Percentiles rank a stretch among this genome's conserved stretches.
phyloP scores from a whole-genome alignment of 306 rosid genomes.

The Glycyrrhiza uralensis region DNA sequence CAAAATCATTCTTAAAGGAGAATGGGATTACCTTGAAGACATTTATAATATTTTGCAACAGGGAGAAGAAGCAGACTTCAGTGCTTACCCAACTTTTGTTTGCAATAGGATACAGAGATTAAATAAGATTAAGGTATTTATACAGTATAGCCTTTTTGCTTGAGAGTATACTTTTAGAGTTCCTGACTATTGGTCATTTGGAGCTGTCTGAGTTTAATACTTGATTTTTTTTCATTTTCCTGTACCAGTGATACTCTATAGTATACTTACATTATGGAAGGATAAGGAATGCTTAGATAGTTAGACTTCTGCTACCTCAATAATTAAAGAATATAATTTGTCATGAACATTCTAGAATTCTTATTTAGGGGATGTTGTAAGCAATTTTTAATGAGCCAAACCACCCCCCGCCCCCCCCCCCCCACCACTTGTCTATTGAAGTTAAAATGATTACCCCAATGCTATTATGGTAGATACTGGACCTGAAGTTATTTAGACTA shows the following conservation, averaged over 20 bases:
- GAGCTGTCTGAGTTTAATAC: background rate
- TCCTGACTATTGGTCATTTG: background rate
- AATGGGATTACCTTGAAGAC: constrained; percentile 72
- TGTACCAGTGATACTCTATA: background rate
- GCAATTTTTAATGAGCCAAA: background rate
- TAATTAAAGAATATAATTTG: background rate
- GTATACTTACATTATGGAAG: background rate
- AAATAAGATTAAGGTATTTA: too few relatives aligned
- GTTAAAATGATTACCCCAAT: constrained; percentile 1
- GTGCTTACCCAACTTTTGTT: constrained; percentile 61
- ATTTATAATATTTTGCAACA: constrained; percentile 40
- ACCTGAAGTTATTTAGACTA: background rate
- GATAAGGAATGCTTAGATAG: background rate
- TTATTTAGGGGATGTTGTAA: background rate
- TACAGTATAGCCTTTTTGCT: too few relatives aligned
- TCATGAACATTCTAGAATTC: background rate
- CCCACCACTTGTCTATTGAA: background rate
- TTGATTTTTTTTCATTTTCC: background rate
- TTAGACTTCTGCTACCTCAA: background rate
- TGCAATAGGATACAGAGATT: too few relatives aligned
- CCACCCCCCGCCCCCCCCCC: too few relatives aligned
- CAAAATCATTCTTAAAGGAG: constrained; percentile 66
- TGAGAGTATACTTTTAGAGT: too few relatives aligned
- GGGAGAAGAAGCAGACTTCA: constrained; percentile 37
- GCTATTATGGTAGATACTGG: background rate